Base-by-base conservation (phyloP, 2,329 filamentous ascomycete genomes). In the Apiospora koreana region DNA sequence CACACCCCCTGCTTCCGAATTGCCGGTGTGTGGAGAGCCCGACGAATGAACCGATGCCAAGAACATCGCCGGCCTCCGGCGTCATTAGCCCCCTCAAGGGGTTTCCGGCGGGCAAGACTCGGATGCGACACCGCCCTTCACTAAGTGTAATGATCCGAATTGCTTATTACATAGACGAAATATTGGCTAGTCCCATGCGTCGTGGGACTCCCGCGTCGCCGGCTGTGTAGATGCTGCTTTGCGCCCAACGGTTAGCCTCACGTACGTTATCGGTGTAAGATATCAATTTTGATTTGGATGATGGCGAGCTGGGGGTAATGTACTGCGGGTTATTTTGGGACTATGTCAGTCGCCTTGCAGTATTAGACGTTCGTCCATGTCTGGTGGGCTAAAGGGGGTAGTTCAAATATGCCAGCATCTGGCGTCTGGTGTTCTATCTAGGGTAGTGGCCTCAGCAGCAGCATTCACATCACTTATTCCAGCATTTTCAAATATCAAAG, bases 21-120 rank as follows among this genome's bases (percentile, higher is more conserved):
- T n/a, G 54, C 18, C 54, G 50, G 31, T 62, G 21, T n/a, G 28
- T 10, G 54, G 0, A 31, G 9, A 62, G 8, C 54, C 54, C 54
- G 54, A 62, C 54, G 54, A 62, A 62, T 62, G 9, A 62, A 18
- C 54, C 54, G 54, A 23, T 62, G 54, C 54, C 54, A 35, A 62
- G 54, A 58, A n/a, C 18, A 7, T 62, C 31, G 28, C 54, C 28
- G 54, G 54, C 54, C 54, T 62, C 54, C 54, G 54, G 54, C 54
- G 54, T 38, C 18, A n/a, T 14, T 62, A 62, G 54, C 31, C 6
- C 14, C 14, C 3, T 46, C 23, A 6, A 18, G 28, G 31, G 1
- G 7, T 62, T 38, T n/a, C 54, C 18, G 54, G 54, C 28, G 18
- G 54, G 28, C 18, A n/a, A n/a, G 1, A 3, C 9, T n/a, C 54